Base-by-base conservation (phyloP, 305 asterid genomes). In the Fraxinus latifolia region DNA sequence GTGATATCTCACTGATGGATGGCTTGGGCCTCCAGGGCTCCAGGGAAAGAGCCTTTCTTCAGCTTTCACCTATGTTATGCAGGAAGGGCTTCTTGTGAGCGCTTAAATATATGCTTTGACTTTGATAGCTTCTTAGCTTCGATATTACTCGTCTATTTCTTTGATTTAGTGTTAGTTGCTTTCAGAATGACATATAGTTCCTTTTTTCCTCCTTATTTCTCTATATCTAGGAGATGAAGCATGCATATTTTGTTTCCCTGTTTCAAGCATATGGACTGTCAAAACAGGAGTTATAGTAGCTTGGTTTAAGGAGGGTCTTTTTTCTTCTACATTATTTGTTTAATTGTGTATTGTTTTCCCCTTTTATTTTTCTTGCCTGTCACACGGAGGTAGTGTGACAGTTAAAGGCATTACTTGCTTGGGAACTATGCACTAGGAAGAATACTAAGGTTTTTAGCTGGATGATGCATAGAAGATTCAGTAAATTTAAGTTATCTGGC, bases 261-360 rank as follows among this genome's bases (percentile, higher is more conserved):
- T 81, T 36, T 82, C 50, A 17, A 70, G n/a, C 78, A 77, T 71
- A 70, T 53, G 8, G 42, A 70, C 75, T 31, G 74, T 5, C 11
- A 70, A 70, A 31, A 70, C 75, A 6, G 36, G n/a, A 70, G 75
- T 65, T 25, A 23, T 65, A 21, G 31, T 62, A 27, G 73, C 34
- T 25, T 27, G 36, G 42, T 29, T 70, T 27, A 70, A 4, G 25
- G 34, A 36, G 25, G 5, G 42, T 36, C 21, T 42, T 14, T 42
- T 14, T 83, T 73, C n/a, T 65, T 5, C 60, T 15, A 27, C 14
- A 39, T 5, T 67, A 85, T 72, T 62, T 70, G 55, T 55, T 58
- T 77, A 71, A 33, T 15, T 79, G 53, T 5, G 71, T 15, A 5
- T 27, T 36, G 65, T 70, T 74, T 50, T 77, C 71, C 78, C 62